phyloP scores from a whole-genome alignment of 768 basidiomycete genomes.

The Tylopilus felleus region DNA sequence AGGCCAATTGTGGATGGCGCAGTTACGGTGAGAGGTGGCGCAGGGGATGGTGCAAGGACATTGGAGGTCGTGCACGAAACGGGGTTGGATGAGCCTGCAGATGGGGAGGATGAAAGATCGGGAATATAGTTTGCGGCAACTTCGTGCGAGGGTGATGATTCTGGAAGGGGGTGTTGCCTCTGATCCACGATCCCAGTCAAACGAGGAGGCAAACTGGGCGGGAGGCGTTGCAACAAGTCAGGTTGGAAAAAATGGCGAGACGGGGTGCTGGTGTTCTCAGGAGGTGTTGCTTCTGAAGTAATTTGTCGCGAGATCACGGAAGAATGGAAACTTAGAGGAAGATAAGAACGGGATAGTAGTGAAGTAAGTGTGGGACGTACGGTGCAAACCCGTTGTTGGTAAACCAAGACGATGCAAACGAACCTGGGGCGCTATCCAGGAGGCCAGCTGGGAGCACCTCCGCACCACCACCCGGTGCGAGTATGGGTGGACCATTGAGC shows the following conservation, averaged over 20 bases:
- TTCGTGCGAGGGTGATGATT: slow-evolving; percentile 3
- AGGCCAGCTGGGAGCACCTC: slow-evolving; percentile 61
- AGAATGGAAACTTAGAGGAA: slow-evolving; percentile 21
- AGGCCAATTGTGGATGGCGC: slow-evolving; percentile 36
- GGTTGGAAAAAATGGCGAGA: neutral
- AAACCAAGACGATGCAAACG: slow-evolving; percentile 47
- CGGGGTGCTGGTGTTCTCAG: neutral
- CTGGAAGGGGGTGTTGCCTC: slow-evolving; percentile 6
- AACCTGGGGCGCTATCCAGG: slow-evolving; percentile 21
- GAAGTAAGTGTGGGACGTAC: slow-evolving; percentile 14
- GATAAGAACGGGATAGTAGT: slow-evolving; percentile 10
- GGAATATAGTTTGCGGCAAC: slow-evolving; percentile 5
- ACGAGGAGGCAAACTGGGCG: neutral
- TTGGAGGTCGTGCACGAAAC: slow-evolving; percentile 4
- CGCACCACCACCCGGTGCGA: slow-evolving; percentile 71
- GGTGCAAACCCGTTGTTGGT: slow-evolving; percentile 41
- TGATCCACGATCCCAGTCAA: slow-evolving; percentile 1
- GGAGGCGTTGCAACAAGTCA: neutral
- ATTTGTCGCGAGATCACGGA: slow-evolving; percentile 17
- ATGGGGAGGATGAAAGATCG: neutral
- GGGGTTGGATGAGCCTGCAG: slow-evolving; percentile 4
- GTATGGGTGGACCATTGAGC: slow-evolving; percentile 51
- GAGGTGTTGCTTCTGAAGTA: neutral
- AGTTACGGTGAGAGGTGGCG: slow-evolving; percentile 8
- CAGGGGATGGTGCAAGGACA: neutral